Conservation (phyloP, 73 alveolate species). For the Paramecium octaurelia region DNA sequence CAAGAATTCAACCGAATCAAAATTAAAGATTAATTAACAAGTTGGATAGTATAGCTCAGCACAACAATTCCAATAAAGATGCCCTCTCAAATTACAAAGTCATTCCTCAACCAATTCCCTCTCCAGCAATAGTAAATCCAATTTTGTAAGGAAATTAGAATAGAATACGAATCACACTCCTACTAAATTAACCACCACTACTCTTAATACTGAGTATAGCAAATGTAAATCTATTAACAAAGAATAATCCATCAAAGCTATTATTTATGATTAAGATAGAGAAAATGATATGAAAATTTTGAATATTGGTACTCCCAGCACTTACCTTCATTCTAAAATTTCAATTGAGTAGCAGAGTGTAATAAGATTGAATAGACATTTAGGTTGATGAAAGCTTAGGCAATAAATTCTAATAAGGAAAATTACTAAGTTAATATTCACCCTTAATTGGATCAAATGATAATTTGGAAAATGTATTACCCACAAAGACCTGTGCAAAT, state of each 20-base stretch:
- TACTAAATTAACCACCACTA: neutral
- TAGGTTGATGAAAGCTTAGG: conserved; percentile 35
- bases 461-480: neutral
- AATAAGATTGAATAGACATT: neutral
- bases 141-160: neutral
- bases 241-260: neutral
- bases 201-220: conserved; percentile 29
- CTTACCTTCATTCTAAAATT: neutral
- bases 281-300: conserved; percentile 1
- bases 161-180: neutral
- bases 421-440: neutral
- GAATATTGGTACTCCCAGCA: conserved; percentile 21
- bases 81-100: neutral
- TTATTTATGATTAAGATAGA: neutral
- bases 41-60: neutral
- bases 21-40: neutral
- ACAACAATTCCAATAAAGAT: neutral
- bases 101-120: conserved; percentile 12
- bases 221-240: neutral
- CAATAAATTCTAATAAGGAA: neutral
- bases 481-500: neutral
- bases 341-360: conserved; percentile 19
- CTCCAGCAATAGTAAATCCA: neutral
- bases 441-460: neutral
- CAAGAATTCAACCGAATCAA: neutral